Evolutionary conservation across 2,329 filamentous ascomycete genomes (phyloP).

Genomic region (Hymenoscyphus occultus): DNA sequence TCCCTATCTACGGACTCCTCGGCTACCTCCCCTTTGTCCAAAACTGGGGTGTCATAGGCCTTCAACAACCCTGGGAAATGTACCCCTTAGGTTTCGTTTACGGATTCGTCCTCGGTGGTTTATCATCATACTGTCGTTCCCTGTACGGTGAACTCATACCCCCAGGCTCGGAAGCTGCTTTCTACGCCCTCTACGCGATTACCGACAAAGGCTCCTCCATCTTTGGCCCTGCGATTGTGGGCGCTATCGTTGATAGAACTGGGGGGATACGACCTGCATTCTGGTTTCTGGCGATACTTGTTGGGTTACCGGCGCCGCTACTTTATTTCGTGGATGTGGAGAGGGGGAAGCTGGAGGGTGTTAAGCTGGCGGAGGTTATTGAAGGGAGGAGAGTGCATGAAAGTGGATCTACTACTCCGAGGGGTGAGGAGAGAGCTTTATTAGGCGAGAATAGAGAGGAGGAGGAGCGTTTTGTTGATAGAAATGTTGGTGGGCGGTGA

Average conservation of each 20-base stretch:
- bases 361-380: conserved; percentile 59
- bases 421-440: conserved; percentile 11
- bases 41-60: conserved; percentile 70
- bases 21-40: conserved; percentile 82
- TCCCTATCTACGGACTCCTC: conserved; percentile 85
- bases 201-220: conserved; percentile 95
- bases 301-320: conserved; percentile 78
- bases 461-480: neutral
- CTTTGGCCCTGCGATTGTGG: conserved; percentile 92
- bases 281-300: conserved; percentile 83
- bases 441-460: conserved; percentile 19
- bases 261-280: conserved; percentile 84
- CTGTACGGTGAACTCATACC: conserved; percentile 93
- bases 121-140: conserved; percentile 88
- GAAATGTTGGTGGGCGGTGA: neutral
- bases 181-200: conserved; percentile 95
- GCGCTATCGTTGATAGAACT: conserved; percentile 80
- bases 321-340: conserved; percentile 85
- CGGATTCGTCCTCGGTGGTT: conserved; percentile 88
- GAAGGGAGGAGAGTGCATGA: conserved; percentile 46
- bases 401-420: conserved; percentile 17
- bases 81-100: conserved; percentile 88
- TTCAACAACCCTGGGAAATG: conserved; percentile 96
- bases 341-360: conserved; percentile 67
- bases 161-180: conserved; percentile 89